phyloP scores from a whole-genome alignment of 192 early-diverging fungal genomes.

The Coemansia erecta region DNA sequence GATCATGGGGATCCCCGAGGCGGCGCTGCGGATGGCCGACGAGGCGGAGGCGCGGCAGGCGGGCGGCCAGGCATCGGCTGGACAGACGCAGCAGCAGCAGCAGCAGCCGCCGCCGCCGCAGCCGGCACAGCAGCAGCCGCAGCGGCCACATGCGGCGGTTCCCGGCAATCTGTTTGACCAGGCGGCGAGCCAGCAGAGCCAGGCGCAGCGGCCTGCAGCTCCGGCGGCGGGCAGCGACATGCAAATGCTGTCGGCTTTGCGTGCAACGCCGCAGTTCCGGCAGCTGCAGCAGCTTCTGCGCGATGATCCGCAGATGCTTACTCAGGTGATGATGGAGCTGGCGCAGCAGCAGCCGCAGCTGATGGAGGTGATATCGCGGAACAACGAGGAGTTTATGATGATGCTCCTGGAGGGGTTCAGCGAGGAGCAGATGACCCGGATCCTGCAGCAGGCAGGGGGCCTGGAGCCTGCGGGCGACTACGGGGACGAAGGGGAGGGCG shows the following conservation, averaged over 20 bases:
- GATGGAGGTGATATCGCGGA: constrained; percentile 69
- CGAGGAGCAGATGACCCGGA: constrained; percentile 30
- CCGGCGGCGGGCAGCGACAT: constrained; percentile 16
- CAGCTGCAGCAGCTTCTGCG: constrained; percentile 86
- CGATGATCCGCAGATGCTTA: constrained; percentile 79
- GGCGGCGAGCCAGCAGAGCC: constrained; percentile 55
- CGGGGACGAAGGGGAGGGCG: constrained; percentile 60
- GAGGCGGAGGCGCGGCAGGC: constrained; percentile 27
- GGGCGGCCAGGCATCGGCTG: too few species aligned
- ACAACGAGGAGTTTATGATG: constrained; percentile 78
- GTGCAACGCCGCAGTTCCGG: constrained; percentile 86
- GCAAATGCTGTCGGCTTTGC: constrained; percentile 53
- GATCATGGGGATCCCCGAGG: constrained; percentile 63
- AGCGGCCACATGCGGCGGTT: too few species aligned
- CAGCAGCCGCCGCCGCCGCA: constrained; percentile 29
- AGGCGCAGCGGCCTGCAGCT: constrained; percentile 26
- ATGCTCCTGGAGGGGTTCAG: constrained; percentile 57
- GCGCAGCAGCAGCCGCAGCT: constrained; percentile 83
- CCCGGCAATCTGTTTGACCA: constrained; percentile 60
- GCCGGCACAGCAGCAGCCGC: constrained; percentile 12
- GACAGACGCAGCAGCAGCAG: constrained; percentile 32
- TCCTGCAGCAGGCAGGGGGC: constrained; percentile 25
- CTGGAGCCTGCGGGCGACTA: constrained; percentile 38
- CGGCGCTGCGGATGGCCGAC: constrained; percentile 42
- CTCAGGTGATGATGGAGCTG: constrained; percentile 81